These are phyloP conservation scores for Fennellomyces sp. DNA, from an alignment of 371 early-diverging fungal genomes.

Conservation along the genomic window DNA sequence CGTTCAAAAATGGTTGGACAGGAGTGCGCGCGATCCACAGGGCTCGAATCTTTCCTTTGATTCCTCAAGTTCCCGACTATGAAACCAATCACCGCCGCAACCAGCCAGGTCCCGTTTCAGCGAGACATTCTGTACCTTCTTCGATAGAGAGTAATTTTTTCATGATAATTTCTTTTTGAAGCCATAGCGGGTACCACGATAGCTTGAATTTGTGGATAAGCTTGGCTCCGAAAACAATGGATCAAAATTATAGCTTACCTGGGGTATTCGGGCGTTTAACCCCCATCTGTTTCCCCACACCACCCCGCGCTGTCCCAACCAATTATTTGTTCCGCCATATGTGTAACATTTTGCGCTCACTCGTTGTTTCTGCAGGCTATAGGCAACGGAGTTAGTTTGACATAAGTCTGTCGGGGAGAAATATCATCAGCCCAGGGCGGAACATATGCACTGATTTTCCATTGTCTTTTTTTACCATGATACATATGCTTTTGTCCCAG, in stretches of 20 bases:
- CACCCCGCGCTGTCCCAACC: conserved; percentile 15
- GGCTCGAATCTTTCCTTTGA: background rate
- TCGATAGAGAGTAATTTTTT: background rate
- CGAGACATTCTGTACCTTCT: background rate
- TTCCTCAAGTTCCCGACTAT: conserved; percentile 1
- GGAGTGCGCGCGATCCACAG: background rate
- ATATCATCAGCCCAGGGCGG: too few relatives aligned
- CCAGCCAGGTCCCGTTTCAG: conserved; percentile 8
- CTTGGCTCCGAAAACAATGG: background rate
- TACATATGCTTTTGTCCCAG: background rate
- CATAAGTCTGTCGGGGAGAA: background rate
- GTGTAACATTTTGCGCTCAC: background rate
- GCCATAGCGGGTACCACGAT: too few relatives aligned
- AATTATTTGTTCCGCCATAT: background rate
- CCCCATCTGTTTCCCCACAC: conserved; percentile 6
- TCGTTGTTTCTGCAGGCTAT: background rate
- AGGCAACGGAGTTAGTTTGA: background rate
- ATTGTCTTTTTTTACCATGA: background rate
- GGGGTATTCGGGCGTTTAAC: background rate
- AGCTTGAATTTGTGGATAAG: too few relatives aligned
- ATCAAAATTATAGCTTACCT: background rate
- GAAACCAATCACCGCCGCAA: conserved; percentile 10
- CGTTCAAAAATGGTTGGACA: background rate
- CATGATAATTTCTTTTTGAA: background rate
- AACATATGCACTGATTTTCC: background rate